A percentile compares a stretch with the other conserved stretches of the same genome.
phyloP scores from a whole-genome alignment of 306 rosid genomes.

The Glycyrrhiza uralensis region DNA sequence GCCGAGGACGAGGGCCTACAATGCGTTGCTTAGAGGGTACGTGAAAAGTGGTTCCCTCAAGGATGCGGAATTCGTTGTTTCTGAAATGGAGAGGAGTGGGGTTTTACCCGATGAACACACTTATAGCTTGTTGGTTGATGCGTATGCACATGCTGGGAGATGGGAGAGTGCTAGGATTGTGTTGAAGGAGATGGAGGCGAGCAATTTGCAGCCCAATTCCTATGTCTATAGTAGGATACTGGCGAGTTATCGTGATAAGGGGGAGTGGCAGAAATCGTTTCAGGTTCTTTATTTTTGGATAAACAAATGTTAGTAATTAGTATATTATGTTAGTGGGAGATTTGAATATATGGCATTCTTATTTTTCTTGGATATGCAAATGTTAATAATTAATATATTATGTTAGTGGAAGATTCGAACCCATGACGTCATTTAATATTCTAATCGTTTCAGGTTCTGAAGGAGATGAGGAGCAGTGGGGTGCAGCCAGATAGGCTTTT shows the following conservation, averaged over 20 bases:
- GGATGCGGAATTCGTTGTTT: conserved; percentile 76
- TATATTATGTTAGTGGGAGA: no score
- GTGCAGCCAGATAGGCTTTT: conserved; percentile 80
- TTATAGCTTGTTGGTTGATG: conserved; percentile 73
- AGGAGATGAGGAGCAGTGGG: conserved; percentile 79
- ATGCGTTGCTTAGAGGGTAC: conserved; percentile 81
- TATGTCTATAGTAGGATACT: conserved; percentile 70
- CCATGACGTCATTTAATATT: no score
- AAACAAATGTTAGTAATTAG: no score
- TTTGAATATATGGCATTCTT: no score
- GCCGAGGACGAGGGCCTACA: conserved; percentile 75
- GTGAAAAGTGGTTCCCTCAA: conserved; percentile 66
- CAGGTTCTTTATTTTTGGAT: no score
- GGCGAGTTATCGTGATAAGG: conserved; percentile 75
- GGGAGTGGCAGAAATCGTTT: conserved; percentile 92
- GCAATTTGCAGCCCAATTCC: conserved; percentile 68
- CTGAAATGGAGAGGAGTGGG: conserved; percentile 76
- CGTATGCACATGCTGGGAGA: conserved; percentile 68
- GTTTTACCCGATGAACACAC: conserved; percentile 80
- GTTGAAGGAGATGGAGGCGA: conserved; percentile 81
- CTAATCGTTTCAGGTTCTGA: conserved; percentile 77
- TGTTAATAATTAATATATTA: no score
- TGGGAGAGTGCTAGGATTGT: conserved; percentile 93
- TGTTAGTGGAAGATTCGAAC: no score
- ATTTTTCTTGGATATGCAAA: no score